phyloP scores from a whole-genome alignment of 2,329 filamentous ascomycete genomes.

The Trichoderma afroharzianum region DNA sequence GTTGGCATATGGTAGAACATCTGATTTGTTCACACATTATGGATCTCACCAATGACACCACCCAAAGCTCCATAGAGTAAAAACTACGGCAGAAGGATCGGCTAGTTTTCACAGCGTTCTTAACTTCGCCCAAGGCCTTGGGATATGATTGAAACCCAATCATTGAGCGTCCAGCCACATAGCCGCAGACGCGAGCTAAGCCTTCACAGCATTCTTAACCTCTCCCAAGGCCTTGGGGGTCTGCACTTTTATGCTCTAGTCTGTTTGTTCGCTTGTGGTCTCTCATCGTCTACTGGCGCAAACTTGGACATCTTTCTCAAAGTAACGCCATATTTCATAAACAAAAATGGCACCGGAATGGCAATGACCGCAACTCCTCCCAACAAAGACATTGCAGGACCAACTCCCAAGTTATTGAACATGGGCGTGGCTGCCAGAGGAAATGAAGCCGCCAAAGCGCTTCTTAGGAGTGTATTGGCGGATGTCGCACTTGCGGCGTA shows the following conservation, averaged over 20 bases:
- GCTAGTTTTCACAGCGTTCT: too few relatives aligned
- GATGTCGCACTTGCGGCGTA: constrained; percentile 62
- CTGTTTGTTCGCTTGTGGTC: not conserved
- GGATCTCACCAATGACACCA: too few relatives aligned
- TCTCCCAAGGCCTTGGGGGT: not conserved
- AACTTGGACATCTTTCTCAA: not conserved
- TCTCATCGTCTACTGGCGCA: not conserved
- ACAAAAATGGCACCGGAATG: constrained; percentile 10
- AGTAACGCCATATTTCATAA: not conserved
- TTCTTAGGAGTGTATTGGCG: constrained; percentile 58
- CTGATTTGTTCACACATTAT: too few relatives aligned
- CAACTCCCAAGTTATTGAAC: not conserved
- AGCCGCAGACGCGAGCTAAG: too few relatives aligned
- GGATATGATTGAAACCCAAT: too few relatives aligned
- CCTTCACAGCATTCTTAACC: too few relatives aligned
- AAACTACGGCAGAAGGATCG: too few relatives aligned
- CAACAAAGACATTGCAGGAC: constrained; percentile 46
- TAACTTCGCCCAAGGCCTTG: too few relatives aligned
- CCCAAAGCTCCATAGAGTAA: too few relatives aligned
- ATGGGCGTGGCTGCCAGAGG: constrained; percentile 48
- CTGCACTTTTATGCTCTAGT: not conserved
- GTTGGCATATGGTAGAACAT: too few relatives aligned
- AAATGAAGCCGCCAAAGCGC: constrained; percentile 53
- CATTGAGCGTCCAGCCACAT: too few relatives aligned
- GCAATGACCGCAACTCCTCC: constrained; percentile 1